Evolutionary conservation across 108 stramenopile genomes (phyloP).

Genomic region (Discostella stelligeroides): DNA sequence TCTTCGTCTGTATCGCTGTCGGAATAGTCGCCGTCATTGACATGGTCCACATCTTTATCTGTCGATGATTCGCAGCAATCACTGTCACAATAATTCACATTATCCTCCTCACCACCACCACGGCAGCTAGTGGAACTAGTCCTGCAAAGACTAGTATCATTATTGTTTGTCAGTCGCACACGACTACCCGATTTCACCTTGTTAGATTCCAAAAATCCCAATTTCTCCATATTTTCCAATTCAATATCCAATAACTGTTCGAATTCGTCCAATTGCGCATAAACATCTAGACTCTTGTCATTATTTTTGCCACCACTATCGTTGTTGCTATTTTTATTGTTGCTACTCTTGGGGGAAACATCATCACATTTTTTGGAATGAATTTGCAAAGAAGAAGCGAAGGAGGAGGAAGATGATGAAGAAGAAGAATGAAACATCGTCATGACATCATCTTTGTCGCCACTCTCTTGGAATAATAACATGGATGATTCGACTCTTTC

Average conservation of each 20-base stretch:
- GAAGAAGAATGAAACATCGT: too few species aligned
- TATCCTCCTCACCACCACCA: neutral
- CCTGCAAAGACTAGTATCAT: too few species aligned
- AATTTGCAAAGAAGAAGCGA: too few species aligned
- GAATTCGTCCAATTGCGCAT: slow-evolving; percentile 1
- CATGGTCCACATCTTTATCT: slow-evolving; percentile 15
- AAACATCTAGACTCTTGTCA: neutral
- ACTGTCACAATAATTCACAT: neutral
- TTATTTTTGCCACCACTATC: too few species aligned
- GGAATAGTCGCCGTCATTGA: neutral
- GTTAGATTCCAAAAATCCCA: neutral
- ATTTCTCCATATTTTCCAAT: slow-evolving; percentile 4
- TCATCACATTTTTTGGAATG: too few species aligned
- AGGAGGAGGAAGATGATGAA: too few species aligned
- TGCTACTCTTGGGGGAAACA: too few species aligned
- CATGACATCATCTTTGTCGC: too few species aligned
- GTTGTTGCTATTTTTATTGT: neutral
- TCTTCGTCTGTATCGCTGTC: neutral
- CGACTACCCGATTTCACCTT: neutral
- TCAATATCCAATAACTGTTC: slow-evolving; percentile 1
- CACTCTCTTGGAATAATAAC: too few species aligned
- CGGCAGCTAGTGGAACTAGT: too few species aligned
- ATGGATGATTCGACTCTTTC: too few species aligned
- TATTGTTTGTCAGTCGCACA: too few species aligned
- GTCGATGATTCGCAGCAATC: neutral